Base-by-base conservation (phyloP, 495 filamentous ascomycete species). In the Lasiosphaeriaceae sp. region DNA sequence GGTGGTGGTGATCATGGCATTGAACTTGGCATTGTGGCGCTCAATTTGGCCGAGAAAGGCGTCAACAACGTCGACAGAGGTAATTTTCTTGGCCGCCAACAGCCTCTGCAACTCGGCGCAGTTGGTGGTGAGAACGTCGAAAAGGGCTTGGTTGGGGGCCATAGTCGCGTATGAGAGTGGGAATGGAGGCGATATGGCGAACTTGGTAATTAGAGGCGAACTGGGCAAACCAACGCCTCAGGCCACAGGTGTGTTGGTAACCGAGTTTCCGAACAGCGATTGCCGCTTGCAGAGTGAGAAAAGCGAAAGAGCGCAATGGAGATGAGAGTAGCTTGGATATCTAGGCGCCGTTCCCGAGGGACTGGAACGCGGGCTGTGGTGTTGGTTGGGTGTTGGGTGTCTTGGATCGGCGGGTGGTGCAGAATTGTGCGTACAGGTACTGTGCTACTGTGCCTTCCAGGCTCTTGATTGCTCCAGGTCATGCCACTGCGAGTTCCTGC, bases 1-100 rank as follows among this genome's bases (percentile, higher is more conserved):
- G 4, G 21, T 21, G 19, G 22, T 39, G 24, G 26, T 44, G 50
- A 54, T 59, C 12, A 59, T 17, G 37, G 52, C 56, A 24, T 51
- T 50, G 8, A 52, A n/a, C 4, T 34, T 24, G 17, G 14, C 2
- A 21, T 57, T 50, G 47, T 52, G 24, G 2, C 20, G 20, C 0
- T 44, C 35, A 19, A 57, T 57, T 17, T 48, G 55, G 29, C 0
- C 46, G 19, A 57, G 23, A 11, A 16, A 46, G 7, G 34, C 37
- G 9, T 29, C 12, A 21, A 57, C 47, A 11, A 57, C 14, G 37
- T 57, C 46, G 16, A 45, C 47, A 0, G 22, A n/a, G 4, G 55
- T 57, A 2, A 51, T n/a, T 1, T 21, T 44, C 0, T 24, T n/a
- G 6, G 52, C 26, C 0, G 8, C 22, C 43, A 34, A 24, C 12